Conservation (phyloP, 1,139 yeast species). For the Pneumocystis wakefieldiae region DNA sequence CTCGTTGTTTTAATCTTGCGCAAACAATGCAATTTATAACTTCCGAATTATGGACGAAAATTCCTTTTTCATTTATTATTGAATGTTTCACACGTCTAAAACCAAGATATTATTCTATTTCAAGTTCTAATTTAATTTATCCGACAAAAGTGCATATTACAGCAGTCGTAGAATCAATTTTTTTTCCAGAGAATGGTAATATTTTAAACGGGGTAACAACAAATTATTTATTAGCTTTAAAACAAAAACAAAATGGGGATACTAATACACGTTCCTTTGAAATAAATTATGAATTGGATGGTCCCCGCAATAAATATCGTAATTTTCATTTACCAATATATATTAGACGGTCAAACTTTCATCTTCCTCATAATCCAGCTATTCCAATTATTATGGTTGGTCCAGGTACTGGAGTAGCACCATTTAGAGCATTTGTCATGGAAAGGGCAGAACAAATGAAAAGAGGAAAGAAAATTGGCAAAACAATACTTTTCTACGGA, state of each 20-base stretch:
- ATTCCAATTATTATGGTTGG: slow-evolving; percentile 87
- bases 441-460: slow-evolving; percentile 52
- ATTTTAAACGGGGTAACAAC: slow-evolving; percentile 78
- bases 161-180: slow-evolving; percentile 86
- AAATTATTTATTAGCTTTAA: slow-evolving; percentile 63
- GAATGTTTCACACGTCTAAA: slow-evolving; percentile 71
- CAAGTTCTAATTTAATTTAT: slow-evolving; percentile 72
- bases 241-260: slow-evolving; percentile 37
- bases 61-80: slow-evolving; percentile 73
- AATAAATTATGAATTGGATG: slow-evolving; percentile 54
- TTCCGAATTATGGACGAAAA: slow-evolving; percentile 49
- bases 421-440: slow-evolving; percentile 84
- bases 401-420: slow-evolving; percentile 97
- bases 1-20: slow-evolving; percentile 53
- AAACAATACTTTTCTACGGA: slow-evolving; percentile 66
- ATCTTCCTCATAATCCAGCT: slow-evolving; percentile 73
- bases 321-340: slow-evolving; percentile 64
- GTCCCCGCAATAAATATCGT: slow-evolving; percentile 57
- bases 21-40: slow-evolving; percentile 57
- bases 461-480: slow-evolving; percentile 45
- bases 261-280: slow-evolving; percentile 23
- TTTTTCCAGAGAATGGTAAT: slow-evolving; percentile 31
- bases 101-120: slow-evolving; percentile 93
- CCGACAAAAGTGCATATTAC: slow-evolving; percentile 54
- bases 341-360: slow-evolving; percentile 87